A percentile compares a stretch with the other conserved stretches of the same genome.
Evolutionary conservation across 2,329 filamentous ascomycete species (phyloP).

Genomic region (Hypoxylon sp.): DNA sequence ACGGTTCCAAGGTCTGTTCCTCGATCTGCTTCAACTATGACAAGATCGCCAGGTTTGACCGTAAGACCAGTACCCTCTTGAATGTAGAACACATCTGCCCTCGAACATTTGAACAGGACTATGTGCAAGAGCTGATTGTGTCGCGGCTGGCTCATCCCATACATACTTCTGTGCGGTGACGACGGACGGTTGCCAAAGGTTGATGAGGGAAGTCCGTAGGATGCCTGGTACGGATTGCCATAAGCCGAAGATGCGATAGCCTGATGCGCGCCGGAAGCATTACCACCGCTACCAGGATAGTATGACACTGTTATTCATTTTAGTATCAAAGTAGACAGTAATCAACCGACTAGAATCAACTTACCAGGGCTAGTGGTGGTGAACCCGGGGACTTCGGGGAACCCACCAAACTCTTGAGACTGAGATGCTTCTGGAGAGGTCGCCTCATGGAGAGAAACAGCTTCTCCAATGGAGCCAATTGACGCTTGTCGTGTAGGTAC

Average conservation of each 20-base stretch:
- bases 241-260: slow-evolving; percentile 54
- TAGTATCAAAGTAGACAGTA: slow-evolving; percentile 34
- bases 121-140: slow-evolving; percentile 83
- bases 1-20: slow-evolving; percentile 96
- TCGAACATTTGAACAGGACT: slow-evolving; percentile 95
- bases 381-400: slow-evolving; percentile 55
- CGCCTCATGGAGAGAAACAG: slow-evolving; percentile 60
- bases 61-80: slow-evolving; percentile 94
- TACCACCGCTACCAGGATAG: slow-evolving; percentile 51
- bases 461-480: slow-evolving; percentile 70
- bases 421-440: slow-evolving; percentile 58
- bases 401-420: slow-evolving; percentile 58
- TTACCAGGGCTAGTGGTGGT: slow-evolving; percentile 56
- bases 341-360: slow-evolving; percentile 40
- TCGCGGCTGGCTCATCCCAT: slow-evolving; percentile 69
- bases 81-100: slow-evolving; percentile 96
- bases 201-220: slow-evolving; percentile 58
- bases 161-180: slow-evolving; percentile 72
- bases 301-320: slow-evolving; percentile 53
- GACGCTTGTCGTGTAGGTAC: slow-evolving; percentile 73
- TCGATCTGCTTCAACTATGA: slow-evolving; percentile 97
- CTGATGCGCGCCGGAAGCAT: slow-evolving; percentile 52
- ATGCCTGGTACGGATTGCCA: slow-evolving; percentile 59
- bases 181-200: slow-evolving; percentile 63
- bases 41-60: slow-evolving; percentile 90